Evolutionary conservation across 805 yeast genomes (phyloP).

Genomic region (Pichia occidentalis): DNA sequence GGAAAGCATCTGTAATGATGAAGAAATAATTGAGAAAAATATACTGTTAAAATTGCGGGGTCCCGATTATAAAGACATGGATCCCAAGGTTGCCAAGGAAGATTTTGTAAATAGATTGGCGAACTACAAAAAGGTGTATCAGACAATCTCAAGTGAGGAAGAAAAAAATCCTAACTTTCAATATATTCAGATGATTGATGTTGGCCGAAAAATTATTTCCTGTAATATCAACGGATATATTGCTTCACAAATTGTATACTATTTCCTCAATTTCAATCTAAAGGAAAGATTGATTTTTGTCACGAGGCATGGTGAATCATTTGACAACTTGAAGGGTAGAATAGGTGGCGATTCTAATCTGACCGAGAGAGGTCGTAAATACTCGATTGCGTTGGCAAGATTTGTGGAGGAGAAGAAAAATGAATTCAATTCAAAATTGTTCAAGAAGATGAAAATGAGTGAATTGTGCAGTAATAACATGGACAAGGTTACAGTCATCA

Average conservation of each 20-base stretch:
- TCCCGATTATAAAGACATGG: slow-evolving; percentile 86
- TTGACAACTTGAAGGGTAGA: slow-evolving; percentile 74
- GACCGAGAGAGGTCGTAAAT: slow-evolving; percentile 72
- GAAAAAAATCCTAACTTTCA: slow-evolving; percentile 58
- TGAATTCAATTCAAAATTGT: slow-evolving; percentile 61
- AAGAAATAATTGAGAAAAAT: slow-evolving; percentile 69
- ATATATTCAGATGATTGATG: slow-evolving; percentile 92
- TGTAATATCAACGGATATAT: slow-evolving; percentile 81
- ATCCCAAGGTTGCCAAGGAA: slow-evolving; percentile 66
- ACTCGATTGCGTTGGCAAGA: slow-evolving; percentile 62
- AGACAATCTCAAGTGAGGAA: slow-evolving; percentile 76
- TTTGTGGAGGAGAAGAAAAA: slow-evolving; percentile 68
- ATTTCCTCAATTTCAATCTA: slow-evolving; percentile 80
- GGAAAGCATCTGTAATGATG: slow-evolving; percentile 83
- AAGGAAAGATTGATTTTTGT: slow-evolving; percentile 90
- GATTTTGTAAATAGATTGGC: slow-evolving; percentile 78
- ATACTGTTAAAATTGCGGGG: slow-evolving; percentile 81
- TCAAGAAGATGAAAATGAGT: slow-evolving; percentile 42
- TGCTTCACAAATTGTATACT: slow-evolving; percentile 90
- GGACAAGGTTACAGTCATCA: slow-evolving; percentile 53
- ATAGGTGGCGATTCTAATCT: slow-evolving; percentile 89
- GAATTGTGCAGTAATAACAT: slow-evolving; percentile 30
- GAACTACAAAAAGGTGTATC: slow-evolving; percentile 84
- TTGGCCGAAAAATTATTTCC: slow-evolving; percentile 89
- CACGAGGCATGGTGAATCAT: slow-evolving; percentile 90